Percentiles rank a stretch among this genome's conserved stretches.
These are phyloP conservation scores for Homolaphlyctis polyrhiza DNA, from an alignment of 371 early-diverging fungal genomes.

Conservation along the genomic window DNA sequence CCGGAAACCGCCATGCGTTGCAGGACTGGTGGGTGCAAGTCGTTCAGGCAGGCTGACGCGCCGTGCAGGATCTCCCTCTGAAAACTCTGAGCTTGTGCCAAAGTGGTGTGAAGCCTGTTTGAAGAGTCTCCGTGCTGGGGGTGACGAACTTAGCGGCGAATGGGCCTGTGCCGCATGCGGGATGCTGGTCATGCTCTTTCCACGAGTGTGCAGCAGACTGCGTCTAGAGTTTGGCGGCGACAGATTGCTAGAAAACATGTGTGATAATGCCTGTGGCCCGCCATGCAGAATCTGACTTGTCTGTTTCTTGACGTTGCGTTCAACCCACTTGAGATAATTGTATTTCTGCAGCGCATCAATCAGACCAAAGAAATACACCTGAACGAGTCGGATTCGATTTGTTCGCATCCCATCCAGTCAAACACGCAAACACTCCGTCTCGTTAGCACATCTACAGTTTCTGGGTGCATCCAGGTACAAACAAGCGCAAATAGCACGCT, in stretches of 20 bases:
- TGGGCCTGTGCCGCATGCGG: neutral
- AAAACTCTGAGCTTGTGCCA: too few relatives aligned
- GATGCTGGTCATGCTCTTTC: neutral
- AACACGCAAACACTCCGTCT: too few relatives aligned
- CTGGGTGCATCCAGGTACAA: too few relatives aligned
- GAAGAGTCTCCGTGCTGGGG: too few relatives aligned
- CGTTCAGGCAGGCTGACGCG: too few relatives aligned
- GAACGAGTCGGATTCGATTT: neutral
- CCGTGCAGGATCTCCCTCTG: too few relatives aligned
- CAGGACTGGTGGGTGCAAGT: too few relatives aligned
- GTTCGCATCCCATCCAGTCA: conserved; percentile 19
- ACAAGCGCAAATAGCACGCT: too few relatives aligned
- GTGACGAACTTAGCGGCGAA: neutral
- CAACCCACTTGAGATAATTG: conserved; percentile 51
- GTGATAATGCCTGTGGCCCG: neutral
- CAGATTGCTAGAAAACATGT: neutral
- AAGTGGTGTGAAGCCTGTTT: too few relatives aligned
- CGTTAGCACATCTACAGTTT: neutral
- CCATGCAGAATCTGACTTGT: conserved; percentile 12
- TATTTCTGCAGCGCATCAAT: conserved; percentile 58
- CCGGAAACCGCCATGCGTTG: too few relatives aligned
- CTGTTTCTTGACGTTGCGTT: conserved; percentile 43
- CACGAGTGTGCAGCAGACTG: conserved; percentile 1
- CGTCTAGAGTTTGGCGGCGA: conserved; percentile 8
- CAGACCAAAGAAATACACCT: conserved; percentile 53